Conservation (phyloP, 1,139 yeast genomes). For the Candida tetrigidarum region DNA sequence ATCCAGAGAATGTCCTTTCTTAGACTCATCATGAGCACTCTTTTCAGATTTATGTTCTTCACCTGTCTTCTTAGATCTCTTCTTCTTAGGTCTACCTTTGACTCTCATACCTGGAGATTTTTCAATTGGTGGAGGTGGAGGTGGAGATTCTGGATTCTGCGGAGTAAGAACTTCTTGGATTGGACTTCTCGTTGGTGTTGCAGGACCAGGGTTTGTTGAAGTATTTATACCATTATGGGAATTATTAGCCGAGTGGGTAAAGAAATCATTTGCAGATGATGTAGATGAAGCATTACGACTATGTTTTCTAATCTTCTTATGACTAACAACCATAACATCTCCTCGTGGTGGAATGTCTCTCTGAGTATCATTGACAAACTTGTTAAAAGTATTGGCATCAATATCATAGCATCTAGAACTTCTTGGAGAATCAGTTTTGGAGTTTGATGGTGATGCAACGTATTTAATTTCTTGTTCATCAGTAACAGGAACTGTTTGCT, state of each 20-base stretch:
- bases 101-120: slow-evolving; percentile 19
- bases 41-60: slow-evolving; percentile 1
- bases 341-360: slow-evolving; percentile 43
- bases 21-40: not conserved
- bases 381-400: slow-evolving; percentile 21
- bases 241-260: not conserved
- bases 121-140: slow-evolving; percentile 20
- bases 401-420: slow-evolving; percentile 15
- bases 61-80: slow-evolving; percentile 4
- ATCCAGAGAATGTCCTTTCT: not conserved
- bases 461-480: slow-evolving; percentile 11
- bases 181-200: slow-evolving; percentile 10
- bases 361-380: slow-evolving; percentile 31
- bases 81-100: slow-evolving; percentile 15
- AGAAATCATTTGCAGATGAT: slow-evolving; percentile 12
- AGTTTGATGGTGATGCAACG: slow-evolving; percentile 9
- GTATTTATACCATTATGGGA: slow-evolving; percentile 2
- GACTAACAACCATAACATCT: slow-evolving; percentile 29
- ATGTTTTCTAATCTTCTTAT: slow-evolving; percentile 27
- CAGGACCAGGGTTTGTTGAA: not conserved
- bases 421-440: slow-evolving; percentile 13
- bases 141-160: slow-evolving; percentile 6
- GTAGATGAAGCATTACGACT: slow-evolving; percentile 17
- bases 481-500: slow-evolving; percentile 9
- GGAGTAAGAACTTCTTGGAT: slow-evolving; percentile 7